phyloP scores from a whole-genome alignment of 1,284 basidiomycete genomes.

The Phellopilus nigrolimitatus region DNA sequence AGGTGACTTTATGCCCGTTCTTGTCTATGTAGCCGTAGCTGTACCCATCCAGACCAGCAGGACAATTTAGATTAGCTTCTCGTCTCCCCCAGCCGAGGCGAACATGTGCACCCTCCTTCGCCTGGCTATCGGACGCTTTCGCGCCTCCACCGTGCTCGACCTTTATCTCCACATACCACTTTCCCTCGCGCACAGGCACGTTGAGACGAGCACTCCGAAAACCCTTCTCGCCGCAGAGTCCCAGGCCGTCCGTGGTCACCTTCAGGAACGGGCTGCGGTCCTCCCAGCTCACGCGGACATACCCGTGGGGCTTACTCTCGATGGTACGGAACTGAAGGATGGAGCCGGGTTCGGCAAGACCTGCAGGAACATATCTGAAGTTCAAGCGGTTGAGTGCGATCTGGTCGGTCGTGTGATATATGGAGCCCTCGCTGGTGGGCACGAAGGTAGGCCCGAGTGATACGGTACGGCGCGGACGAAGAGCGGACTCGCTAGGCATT shows the following conservation, averaged over 20 bases:
- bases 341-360: constrained; percentile 59
- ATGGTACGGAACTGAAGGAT: constrained; percentile 69
- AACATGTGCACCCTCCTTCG: constrained; percentile 74
- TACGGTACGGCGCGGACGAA: constrained; percentile 61
- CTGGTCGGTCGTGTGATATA: constrained; percentile 61
- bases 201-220: constrained; percentile 90
- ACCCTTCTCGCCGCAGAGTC: constrained; percentile 80
- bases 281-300: constrained; percentile 75
- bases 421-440: constrained; percentile 48
- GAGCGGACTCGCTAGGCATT: constrained; percentile 53
- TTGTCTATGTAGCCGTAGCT: constrained; percentile 91
- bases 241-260: constrained; percentile 77
- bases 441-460: constrained; percentile 67
- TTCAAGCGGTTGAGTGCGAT: constrained; percentile 70
- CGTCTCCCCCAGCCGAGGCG: constrained; percentile 89
- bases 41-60: constrained; percentile 92
- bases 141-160: constrained; percentile 77
- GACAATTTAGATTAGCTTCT: constrained; percentile 89
- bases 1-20: constrained; percentile 84
- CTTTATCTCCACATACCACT: constrained; percentile 92
- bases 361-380: constrained; percentile 79
- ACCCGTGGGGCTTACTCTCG: constrained; percentile 63
- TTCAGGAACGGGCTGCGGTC: constrained; percentile 79
- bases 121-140: constrained; percentile 38
- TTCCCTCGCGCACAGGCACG: constrained; percentile 83